A percentile compares a stretch with the other conserved stretches of the same genome.
Evolutionary conservation across 31 red algal genomes (phyloP).

Genomic region (Porphyra umbilicalis): DNA sequence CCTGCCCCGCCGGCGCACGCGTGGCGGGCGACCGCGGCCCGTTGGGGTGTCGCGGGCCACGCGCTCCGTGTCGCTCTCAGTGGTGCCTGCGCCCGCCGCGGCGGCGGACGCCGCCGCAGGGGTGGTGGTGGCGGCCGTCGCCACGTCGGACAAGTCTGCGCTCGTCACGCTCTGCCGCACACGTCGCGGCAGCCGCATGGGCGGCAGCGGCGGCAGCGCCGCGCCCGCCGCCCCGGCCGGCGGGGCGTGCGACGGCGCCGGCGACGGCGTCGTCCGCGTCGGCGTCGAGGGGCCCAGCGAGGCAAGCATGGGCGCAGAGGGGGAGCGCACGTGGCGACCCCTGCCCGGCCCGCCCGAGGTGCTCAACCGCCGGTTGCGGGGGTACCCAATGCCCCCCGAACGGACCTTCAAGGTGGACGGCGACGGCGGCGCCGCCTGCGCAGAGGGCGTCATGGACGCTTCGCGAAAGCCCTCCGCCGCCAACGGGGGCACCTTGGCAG

Average conservation of each 20-base stretch:
- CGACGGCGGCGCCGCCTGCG: neutral
- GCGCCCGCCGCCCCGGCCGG: too few species aligned
- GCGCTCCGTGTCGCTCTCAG: too few species aligned
- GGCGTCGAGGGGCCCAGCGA: too few species aligned
- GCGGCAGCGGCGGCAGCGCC: too few species aligned
- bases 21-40: too few species aligned
- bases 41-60: too few species aligned
- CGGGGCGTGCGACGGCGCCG: neutral
- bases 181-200: too few species aligned
- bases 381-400: neutral
- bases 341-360: neutral
- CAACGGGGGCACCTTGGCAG: neutral
- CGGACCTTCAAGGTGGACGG: too few species aligned
- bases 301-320: neutral
- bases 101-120: neutral
- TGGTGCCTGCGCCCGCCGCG: too few species aligned
- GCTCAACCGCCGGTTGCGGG: neutral
- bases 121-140: neutral
- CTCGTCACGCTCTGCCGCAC: too few species aligned
- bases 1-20: too few species aligned
- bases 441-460: neutral
- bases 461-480: neutral
- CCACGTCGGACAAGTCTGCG: neutral
- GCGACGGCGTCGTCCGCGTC: neutral
- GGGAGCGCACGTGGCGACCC: neutral